Evolutionary conservation across 139 green algal species (phyloP), one percentile per base, ranked within the genome.

Genomic region (Chlamydomonas incerta): DNA sequence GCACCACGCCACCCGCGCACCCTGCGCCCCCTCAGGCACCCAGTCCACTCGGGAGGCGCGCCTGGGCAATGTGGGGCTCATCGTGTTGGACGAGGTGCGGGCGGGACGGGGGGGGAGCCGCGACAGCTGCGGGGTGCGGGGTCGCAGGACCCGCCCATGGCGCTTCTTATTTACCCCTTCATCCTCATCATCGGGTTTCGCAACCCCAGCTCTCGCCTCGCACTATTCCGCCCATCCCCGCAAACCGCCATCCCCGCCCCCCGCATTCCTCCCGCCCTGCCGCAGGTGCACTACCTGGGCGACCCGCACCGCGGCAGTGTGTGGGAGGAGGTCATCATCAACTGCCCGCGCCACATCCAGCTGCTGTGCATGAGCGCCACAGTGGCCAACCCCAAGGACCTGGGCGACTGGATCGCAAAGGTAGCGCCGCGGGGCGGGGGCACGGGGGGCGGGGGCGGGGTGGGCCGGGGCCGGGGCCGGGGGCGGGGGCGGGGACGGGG

Each of bases 281-380:
- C 23, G 2, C 60, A 66, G 60, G 60, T 95, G 97, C 88, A 85
- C 47, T 98, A 98, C 81, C 84, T 99, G 74, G 91, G 90, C 0
- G 94, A 98, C 92, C 86, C 88, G 4, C 58, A 89, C 29, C 80
- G 97, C 9, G 97, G 97, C 58, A 97, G 74, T 28, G 96, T 99
- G 86, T 99, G 97, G 97, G 97, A 99, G 93, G 97, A 99, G 91
- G 94, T 96, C 65, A 97, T 99, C 90, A 99, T 99, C 91, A 98
- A 98, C 90, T 97, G 95, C 92, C 97, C 96, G 0, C 73, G 85
- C 20, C 90, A 96, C 86, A 96, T 99, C 55, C 93, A 95, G 90
- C 89, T 99, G 75, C 89, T 99, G 50, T 93, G 90, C 84, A 97
- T 99, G 94, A 98, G 93, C n/a, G 97, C 97, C 35, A 99, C 97